Conservation (phyloP, 1,284 basidiomycete species). For the Malassezia equina region DNA sequence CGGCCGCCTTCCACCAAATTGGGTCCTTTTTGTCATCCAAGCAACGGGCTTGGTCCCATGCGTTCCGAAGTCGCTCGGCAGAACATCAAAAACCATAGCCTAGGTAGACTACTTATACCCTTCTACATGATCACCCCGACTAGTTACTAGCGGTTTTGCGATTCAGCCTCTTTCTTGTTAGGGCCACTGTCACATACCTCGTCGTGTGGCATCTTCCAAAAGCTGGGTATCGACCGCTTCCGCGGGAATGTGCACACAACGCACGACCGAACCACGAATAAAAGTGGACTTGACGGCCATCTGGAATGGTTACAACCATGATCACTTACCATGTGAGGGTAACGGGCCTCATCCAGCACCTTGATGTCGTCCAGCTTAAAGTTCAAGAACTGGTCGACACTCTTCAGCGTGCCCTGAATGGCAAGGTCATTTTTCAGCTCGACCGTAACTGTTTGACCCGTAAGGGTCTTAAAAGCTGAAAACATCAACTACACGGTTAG, state of each 20-base stretch:
- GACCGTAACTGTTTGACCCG: constrained; percentile 79
- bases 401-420: constrained; percentile 90
- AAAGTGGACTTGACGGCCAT: constrained; percentile 99
- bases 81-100: background rate
- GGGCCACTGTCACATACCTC: constrained; percentile 53
- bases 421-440: constrained; percentile 99
- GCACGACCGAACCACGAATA: constrained; percentile 92
- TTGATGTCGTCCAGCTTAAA: constrained; percentile 90
- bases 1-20: constrained; percentile 36
- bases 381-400: constrained; percentile 98
- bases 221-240: constrained; percentile 90
- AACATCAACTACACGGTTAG: constrained; percentile 67
- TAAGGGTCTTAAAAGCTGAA: constrained; percentile 97
- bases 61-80: background rate
- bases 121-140: background rate
- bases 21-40: constrained; percentile 35
- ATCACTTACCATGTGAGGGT: constrained; percentile 83
- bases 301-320: constrained; percentile 51
- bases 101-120: background rate
- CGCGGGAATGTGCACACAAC: constrained; percentile 87
- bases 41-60: constrained; percentile 23
- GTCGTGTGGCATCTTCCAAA: constrained; percentile 88
- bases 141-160: background rate
- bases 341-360: constrained; percentile 79
- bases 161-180: constrained; percentile 11